These are phyloP conservation scores for Mycosphaerella sp. DNA, from an alignment of 2,329 filamentous ascomycete genomes.

Conservation along the genomic window DNA sequence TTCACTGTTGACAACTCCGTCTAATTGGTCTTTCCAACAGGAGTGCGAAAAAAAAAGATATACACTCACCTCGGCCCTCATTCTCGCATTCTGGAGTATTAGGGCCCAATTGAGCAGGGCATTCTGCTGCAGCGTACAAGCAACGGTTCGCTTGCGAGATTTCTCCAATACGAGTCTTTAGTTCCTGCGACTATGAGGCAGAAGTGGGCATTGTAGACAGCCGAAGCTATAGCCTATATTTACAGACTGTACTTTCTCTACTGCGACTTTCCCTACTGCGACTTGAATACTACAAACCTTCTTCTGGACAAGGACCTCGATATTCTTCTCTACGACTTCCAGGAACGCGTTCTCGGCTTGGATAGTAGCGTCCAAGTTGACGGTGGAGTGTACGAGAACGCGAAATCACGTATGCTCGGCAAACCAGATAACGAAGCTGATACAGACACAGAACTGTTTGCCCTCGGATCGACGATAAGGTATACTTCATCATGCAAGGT, in stretches of 20 bases:
- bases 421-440: background rate
- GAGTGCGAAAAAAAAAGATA: background rate
- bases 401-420: background rate
- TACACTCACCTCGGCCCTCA: background rate
- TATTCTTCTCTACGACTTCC: background rate
- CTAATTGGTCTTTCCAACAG: background rate
- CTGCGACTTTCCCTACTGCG: slow-evolving; percentile 4
- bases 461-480: background rate
- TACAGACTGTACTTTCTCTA: background rate
- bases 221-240: background rate
- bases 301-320: background rate
- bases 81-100: background rate
- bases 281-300: background rate
- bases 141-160: background rate
- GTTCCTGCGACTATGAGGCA: background rate
- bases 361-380: background rate
- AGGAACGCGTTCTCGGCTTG: background rate
- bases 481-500: slow-evolving; percentile 3
- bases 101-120: background rate
- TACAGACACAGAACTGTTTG: background rate
- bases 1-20: no score
- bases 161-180: background rate
- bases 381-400: background rate
- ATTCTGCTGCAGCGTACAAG: background rate
- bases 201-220: background rate